These are phyloP conservation scores for Dendrostoma leiphaemia DNA, from an alignment of 2,329 filamentous ascomycete species.

Conservation along the genomic window DNA sequence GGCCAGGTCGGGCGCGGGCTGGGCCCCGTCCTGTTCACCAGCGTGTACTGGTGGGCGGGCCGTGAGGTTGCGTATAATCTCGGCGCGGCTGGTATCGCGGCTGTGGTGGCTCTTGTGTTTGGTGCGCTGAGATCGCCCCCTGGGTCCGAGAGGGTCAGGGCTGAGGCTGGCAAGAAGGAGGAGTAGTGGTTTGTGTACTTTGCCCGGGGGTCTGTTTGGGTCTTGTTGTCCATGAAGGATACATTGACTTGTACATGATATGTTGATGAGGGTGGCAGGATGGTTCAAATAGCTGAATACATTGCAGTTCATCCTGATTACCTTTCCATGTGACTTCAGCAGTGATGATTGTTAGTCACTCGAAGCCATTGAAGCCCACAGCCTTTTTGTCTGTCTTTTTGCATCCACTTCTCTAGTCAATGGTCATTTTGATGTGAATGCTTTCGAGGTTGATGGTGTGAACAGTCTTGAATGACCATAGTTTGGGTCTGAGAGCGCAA, in stretches of 20 bases:
- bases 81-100: constrained; percentile 77
- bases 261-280: not conserved
- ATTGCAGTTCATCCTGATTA: not conserved
- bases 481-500: no score
- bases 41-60: constrained; percentile 97
- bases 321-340: no score
- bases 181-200: not conserved
- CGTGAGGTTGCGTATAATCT: constrained; percentile 79
- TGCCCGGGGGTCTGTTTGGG: no score
- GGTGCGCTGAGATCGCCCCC: constrained; percentile 66
- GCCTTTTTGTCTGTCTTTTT: no score
- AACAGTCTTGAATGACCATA: no score
- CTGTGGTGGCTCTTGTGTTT: constrained; percentile 70
- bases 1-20: constrained; percentile 86
- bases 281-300: not conserved
- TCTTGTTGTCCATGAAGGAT: no score
- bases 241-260: not conserved
- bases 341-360: no score
- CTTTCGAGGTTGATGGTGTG: no score
- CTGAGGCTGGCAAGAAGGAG: constrained; percentile 19
- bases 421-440: no score
- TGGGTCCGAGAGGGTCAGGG: constrained; percentile 26
- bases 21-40: constrained; percentile 88
- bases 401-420: no score
- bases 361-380: no score